These are phyloP conservation scores for Elaeis oleifera DNA, from an alignment of 202 grass and related monocot genomes.

Conservation along the genomic window DNA sequence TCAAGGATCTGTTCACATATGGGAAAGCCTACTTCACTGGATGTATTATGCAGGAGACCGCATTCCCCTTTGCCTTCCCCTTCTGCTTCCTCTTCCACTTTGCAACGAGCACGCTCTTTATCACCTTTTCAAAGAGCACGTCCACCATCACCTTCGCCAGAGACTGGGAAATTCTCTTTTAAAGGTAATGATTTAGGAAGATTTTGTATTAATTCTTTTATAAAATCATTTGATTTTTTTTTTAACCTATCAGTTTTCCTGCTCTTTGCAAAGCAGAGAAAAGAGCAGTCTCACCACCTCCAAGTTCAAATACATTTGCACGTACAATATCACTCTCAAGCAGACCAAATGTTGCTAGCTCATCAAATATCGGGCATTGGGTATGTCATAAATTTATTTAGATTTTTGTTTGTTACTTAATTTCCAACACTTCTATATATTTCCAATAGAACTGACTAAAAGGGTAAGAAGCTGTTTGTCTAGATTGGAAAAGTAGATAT, in stretches of 20 bases:
- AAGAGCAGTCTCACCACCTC: conserved; percentile 49
- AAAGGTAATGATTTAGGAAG: conserved; percentile 32
- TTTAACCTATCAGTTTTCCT: not conserved
- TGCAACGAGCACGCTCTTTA: conserved; percentile 32
- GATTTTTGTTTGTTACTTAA: no score
- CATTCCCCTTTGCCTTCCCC: conserved; percentile 28
- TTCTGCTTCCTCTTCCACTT: conserved; percentile 8
- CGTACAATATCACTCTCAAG: conserved; percentile 48
- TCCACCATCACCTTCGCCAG: conserved; percentile 40
- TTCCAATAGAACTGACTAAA: no score
- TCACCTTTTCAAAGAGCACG: conserved; percentile 57
- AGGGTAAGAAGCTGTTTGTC: no score
- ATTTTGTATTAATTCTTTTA: not conserved
- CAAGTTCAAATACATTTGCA: conserved; percentile 46
- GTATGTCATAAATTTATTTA: conserved; percentile 19
- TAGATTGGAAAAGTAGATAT: no score
- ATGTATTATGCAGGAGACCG: conserved; percentile 32
- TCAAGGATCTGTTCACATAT: not conserved
- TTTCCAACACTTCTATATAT: no score
- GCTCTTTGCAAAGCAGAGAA: conserved; percentile 43
- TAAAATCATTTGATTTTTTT: not conserved
- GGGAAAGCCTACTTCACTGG: not conserved
- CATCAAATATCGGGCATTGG: conserved; percentile 5
- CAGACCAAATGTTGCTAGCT: conserved; percentile 35
- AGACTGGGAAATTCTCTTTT: conserved; percentile 18